Conservation (phyloP, 2,329 filamentous ascomycete species). For the Alternaria consortialis region DNA sequence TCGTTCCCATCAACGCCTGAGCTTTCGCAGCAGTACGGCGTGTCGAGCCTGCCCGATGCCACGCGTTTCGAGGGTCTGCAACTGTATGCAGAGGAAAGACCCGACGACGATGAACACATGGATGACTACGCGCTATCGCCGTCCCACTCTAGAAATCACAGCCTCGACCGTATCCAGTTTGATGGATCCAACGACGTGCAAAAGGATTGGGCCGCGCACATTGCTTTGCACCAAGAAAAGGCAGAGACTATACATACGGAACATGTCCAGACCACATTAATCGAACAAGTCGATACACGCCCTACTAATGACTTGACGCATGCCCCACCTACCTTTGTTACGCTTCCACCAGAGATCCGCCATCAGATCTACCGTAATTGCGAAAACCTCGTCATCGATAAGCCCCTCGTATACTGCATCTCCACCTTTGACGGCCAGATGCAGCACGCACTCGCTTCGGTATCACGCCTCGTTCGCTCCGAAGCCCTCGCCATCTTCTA, state of each 20-base stretch:
- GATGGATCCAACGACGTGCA: constrained; percentile 27
- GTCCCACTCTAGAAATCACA: constrained; percentile 32
- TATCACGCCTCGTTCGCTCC: constrained; percentile 46
- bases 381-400: constrained; percentile 46
- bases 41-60: constrained; percentile 33
- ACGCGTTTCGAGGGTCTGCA: constrained; percentile 28
- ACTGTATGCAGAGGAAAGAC: constrained; percentile 20
- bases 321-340: constrained; percentile 42
- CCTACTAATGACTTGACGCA: constrained; percentile 13
- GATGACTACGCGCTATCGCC: constrained; percentile 44
- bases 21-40: constrained; percentile 25
- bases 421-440: constrained; percentile 49
- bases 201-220: constrained; percentile 32
- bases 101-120: constrained; percentile 39
- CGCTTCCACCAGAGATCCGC: constrained; percentile 49
- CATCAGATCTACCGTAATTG: constrained; percentile 50
- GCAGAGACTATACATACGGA: constrained; percentile 23
- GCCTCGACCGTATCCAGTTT: constrained; percentile 26
- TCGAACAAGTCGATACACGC: background rate
- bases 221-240: constrained; percentile 18
- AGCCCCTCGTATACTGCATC: constrained; percentile 54
- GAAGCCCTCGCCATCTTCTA: constrained; percentile 53
- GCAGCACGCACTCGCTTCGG: constrained; percentile 50
- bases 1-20: constrained; percentile 36
- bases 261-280: background rate